A percentile compares a stretch with the other conserved stretches of the same genome.
These are phyloP conservation scores for Lipomyces lipofer DNA, from an alignment of 805 yeast species.

Conservation along the genomic window DNA sequence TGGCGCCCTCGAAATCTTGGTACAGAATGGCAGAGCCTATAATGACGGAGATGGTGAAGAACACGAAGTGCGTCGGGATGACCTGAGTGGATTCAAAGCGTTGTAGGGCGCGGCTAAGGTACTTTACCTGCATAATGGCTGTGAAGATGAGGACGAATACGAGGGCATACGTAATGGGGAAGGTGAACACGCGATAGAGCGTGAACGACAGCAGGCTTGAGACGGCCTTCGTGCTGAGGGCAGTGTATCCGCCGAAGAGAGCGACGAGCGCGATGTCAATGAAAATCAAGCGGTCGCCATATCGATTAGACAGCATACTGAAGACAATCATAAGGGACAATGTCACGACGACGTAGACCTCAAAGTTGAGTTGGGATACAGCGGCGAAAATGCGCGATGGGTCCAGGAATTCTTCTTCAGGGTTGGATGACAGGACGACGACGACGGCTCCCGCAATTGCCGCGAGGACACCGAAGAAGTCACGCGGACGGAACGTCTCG, in stretches of 20 bases:
- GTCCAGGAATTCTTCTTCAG: conserved; percentile 29
- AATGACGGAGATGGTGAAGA: conserved; percentile 49
- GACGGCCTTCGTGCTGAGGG: conserved; percentile 48
- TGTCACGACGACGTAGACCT: conserved; percentile 38
- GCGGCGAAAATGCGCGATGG: conserved; percentile 36
- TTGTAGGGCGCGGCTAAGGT: conserved; percentile 44
- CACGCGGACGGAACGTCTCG: conserved; percentile 41
- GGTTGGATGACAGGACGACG: conserved; percentile 44
- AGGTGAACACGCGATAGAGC: conserved; percentile 32
- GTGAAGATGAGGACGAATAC: conserved; percentile 41
- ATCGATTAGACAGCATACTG: conserved; percentile 14
- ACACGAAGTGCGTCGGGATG: conserved; percentile 52
- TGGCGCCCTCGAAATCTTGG: conserved; percentile 43
- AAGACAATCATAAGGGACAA: conserved; percentile 28
- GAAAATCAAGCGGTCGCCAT: conserved; percentile 34
- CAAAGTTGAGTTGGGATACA: conserved; percentile 34
- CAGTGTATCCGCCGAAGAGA: conserved; percentile 49
- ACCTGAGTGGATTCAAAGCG: conserved; percentile 49
- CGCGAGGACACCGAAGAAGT: conserved; percentile 44
- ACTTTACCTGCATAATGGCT: conserved; percentile 46
- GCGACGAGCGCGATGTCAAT: conserved; percentile 45
- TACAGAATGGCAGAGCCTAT: conserved; percentile 47
- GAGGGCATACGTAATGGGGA: conserved; percentile 41
- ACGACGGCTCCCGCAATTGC: conserved; percentile 48
- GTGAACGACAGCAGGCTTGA: conserved; percentile 38